phyloP scores from a whole-genome alignment of 2,329 filamentous ascomycete species.

The Emergomyces orientalis region DNA sequence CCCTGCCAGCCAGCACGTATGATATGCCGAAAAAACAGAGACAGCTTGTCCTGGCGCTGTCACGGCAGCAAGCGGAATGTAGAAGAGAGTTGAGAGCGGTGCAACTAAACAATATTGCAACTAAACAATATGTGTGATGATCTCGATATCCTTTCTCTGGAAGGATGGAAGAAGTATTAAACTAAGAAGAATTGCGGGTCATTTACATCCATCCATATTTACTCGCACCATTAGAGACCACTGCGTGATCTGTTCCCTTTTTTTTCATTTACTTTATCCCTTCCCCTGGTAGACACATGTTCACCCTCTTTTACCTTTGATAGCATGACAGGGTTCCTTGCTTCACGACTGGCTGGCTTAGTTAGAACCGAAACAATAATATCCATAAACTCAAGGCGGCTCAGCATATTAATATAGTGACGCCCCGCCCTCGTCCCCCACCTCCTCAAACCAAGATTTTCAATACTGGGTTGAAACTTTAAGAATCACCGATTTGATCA shows the following conservation, averaged over 20 bases:
- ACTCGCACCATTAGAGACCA: too few relatives aligned
- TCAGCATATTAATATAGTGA: neutral
- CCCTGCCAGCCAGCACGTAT: neutral
- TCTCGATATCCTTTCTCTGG: neutral
- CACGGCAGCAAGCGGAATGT: neutral
- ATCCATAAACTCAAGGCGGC: neutral
- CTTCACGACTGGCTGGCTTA: neutral
- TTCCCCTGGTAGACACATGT: too few relatives aligned
- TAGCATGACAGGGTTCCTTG: neutral
- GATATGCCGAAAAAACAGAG: neutral
- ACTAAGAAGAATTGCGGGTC: too few relatives aligned
- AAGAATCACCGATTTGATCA: neutral
- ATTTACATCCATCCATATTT: too few relatives aligned
- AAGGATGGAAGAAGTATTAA: too few relatives aligned
- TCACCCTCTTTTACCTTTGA: neutral
- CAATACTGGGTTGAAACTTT: neutral
- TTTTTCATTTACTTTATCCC: too few relatives aligned
- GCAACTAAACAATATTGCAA: too few relatives aligned
- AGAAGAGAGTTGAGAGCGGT: neutral
- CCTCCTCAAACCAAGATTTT: neutral
- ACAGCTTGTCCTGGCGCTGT: neutral
- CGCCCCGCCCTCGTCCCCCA: neutral
- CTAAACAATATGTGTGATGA: neutral
- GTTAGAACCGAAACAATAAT: neutral
- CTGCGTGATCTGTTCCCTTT: too few relatives aligned